Conservation (phyloP, 2,329 filamentous ascomycete species). For the Graphilbum ipis-grandicollis region DNA sequence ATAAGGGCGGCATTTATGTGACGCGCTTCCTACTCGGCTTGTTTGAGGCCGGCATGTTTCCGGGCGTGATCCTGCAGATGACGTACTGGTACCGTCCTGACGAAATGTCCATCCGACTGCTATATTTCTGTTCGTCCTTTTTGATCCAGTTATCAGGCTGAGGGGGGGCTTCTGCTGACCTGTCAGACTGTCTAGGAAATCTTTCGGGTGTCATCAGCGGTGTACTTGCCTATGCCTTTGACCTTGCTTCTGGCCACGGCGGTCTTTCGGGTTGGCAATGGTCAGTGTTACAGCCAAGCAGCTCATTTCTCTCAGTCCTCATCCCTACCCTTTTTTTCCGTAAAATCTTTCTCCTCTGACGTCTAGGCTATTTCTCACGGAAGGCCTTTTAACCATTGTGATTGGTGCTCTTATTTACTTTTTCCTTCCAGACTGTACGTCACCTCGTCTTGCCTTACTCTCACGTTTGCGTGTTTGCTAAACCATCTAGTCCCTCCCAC, state of each 20-base stretch:
- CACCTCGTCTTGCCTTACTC: neutral
- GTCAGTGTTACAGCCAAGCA: constrained; percentile 9
- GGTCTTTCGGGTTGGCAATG: constrained; percentile 19
- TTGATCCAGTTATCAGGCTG: too few relatives aligned
- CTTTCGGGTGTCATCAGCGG: constrained; percentile 22
- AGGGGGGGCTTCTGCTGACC: too few relatives aligned
- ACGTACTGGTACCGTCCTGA: constrained; percentile 30
- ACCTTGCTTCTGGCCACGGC: constrained; percentile 17
- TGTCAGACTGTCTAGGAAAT: constrained; percentile 21
- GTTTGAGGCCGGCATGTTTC: constrained; percentile 50
- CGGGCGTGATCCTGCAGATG: constrained; percentile 34
- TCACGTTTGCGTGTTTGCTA: constrained; percentile 3
- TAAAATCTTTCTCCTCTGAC: too few relatives aligned
- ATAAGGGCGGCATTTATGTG: constrained; percentile 27
- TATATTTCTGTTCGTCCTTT: constrained; percentile 29
- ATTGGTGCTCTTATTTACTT: constrained; percentile 31
- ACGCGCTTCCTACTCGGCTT: constrained; percentile 43
- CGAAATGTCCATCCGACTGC: constrained; percentile 27
- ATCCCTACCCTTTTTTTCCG: too few relatives aligned
- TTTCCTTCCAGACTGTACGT: constrained; percentile 31
- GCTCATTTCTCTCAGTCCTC: too few relatives aligned
- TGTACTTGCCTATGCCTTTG: constrained; percentile 25
- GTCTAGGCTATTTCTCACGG: constrained; percentile 18
- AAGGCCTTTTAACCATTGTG: constrained; percentile 28
- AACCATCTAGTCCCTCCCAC: constrained; percentile 20